phyloP scores from a whole-genome alignment of 73 alveolate genomes.

The Loxodes magnus region DNA sequence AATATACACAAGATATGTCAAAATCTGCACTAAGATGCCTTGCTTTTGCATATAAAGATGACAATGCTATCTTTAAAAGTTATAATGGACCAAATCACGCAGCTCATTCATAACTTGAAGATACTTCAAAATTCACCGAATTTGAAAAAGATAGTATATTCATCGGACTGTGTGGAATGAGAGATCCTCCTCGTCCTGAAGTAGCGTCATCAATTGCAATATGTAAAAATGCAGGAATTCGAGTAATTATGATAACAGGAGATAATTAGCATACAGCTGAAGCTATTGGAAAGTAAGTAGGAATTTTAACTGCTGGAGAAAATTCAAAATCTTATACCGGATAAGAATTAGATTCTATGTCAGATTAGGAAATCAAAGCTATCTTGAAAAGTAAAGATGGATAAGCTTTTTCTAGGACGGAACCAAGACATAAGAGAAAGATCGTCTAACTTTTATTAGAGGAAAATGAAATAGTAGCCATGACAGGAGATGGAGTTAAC shows the following conservation, averaged over 20 bases:
- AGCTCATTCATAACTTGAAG: conserved; percentile 26
- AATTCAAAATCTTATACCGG: conserved; percentile 57
- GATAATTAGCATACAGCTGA: conserved; percentile 90
- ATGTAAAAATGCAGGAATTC: conserved; percentile 94
- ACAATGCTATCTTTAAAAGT: conserved; percentile 25
- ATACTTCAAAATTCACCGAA: conserved; percentile 32
- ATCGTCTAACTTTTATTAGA: background rate
- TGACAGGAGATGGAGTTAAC: conserved; percentile 99
- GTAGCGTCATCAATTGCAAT: conserved; percentile 71
- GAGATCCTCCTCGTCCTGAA: conserved; percentile 94
- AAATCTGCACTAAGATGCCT: conserved; percentile 30
- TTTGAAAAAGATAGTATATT: conserved; percentile 49
- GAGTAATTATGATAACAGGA: conserved; percentile 95
- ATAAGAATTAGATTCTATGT: conserved; percentile 44
- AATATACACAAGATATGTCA: conserved; percentile 5
- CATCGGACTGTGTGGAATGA: conserved; percentile 80
- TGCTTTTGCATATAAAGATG: conserved; percentile 34
- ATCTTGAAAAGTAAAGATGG: conserved; percentile 17
- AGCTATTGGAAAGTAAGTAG: conserved; percentile 87
- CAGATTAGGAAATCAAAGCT: conserved; percentile 13
- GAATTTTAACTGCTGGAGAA: conserved; percentile 49
- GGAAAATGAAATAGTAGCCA: conserved; percentile 67
- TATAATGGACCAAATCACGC: conserved; percentile 46
- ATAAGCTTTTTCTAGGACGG: conserved; percentile 81
- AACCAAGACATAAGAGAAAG: conserved; percentile 70